A percentile compares a stretch with the other conserved stretches of the same genome.
Conservation (phyloP, 2,329 filamentous ascomycete species). For the Thelonectria olida region DNA sequence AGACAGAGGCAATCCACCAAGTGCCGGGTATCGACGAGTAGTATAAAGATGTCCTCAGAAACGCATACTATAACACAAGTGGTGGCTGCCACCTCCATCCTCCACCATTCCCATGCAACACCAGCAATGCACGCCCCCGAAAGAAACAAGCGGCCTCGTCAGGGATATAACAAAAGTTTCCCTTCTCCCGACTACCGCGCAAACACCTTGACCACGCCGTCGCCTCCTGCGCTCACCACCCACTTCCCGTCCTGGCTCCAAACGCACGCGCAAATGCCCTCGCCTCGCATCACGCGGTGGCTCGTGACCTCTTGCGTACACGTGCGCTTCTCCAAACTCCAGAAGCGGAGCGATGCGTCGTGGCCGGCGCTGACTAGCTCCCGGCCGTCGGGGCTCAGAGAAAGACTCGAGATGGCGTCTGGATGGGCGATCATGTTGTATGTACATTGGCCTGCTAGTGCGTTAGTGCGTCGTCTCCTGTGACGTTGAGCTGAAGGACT, state of each 20-base stretch:
- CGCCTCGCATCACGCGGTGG: conserved; percentile 93
- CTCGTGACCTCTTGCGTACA: conserved; percentile 96
- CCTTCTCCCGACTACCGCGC: conserved; percentile 54
- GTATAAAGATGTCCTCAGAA: conserved; percentile 34
- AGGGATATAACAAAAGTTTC: neutral
- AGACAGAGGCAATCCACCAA: conserved; percentile 27
- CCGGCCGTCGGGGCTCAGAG: conserved; percentile 89
- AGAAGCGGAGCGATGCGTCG: conserved; percentile 94
- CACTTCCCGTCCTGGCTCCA: conserved; percentile 97
- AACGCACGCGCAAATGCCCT: conserved; percentile 92
- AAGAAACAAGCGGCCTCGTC: neutral
- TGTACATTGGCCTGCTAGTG: conserved; percentile 86
- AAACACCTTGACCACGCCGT: conserved; percentile 96
- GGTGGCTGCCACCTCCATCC: conserved; percentile 13
- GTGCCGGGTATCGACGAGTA: conserved; percentile 48
- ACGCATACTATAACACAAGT: conserved; percentile 32
- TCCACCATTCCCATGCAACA: conserved; percentile 8
- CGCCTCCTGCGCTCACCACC: conserved; percentile 93
- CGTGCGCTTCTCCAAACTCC: conserved; percentile 93
- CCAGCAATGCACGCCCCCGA: conserved; percentile 23
- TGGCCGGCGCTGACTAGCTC: conserved; percentile 97
- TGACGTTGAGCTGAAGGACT: conserved; percentile 47
- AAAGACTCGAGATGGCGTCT: conserved; percentile 89
- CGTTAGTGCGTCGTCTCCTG: conserved; percentile 24
- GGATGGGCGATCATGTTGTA: conserved; percentile 99